These are phyloP conservation scores for Debaryomyces hansenii DNA, from an alignment of 805 yeast species.

Conservation along the genomic window DNA sequence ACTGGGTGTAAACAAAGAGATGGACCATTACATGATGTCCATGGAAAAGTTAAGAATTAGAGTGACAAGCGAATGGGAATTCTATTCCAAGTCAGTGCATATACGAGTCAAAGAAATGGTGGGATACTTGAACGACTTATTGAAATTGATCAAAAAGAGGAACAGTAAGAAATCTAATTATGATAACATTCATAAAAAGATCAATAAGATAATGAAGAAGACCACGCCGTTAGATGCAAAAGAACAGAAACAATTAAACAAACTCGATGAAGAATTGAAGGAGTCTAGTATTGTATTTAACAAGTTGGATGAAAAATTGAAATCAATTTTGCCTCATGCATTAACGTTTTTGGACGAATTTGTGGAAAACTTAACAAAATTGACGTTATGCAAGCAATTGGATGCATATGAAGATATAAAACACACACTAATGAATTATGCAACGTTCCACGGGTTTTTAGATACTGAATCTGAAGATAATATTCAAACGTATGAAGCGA, in stretches of 20 bases:
- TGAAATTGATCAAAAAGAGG: slow-evolving; percentile 45
- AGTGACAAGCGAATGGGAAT: slow-evolving; percentile 21
- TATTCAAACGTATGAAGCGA: slow-evolving; percentile 25
- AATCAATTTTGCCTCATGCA: slow-evolving; percentile 46
- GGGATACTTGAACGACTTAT: slow-evolving; percentile 31
- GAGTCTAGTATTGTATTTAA: slow-evolving; percentile 28
- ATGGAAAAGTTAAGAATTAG: slow-evolving; percentile 18
- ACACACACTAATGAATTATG: slow-evolving; percentile 18
- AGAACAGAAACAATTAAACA: slow-evolving; percentile 34
- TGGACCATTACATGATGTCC: slow-evolving; percentile 22
- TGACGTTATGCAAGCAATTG: slow-evolving; percentile 37
- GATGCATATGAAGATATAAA: slow-evolving; percentile 31
- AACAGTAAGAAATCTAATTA: slow-evolving; percentile 43
- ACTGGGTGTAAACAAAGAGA: slow-evolving; percentile 24
- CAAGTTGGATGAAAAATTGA: slow-evolving; percentile 41
- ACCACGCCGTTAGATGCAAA: slow-evolving; percentile 33
- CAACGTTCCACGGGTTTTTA: slow-evolving; percentile 25
- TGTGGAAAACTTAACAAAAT: slow-evolving; percentile 39
- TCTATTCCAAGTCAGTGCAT: slow-evolving; percentile 27
- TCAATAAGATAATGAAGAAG: slow-evolving; percentile 38
- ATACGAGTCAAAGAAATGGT: slow-evolving; percentile 41
- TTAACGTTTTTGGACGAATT: slow-evolving; percentile 49
- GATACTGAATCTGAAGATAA: slow-evolving; percentile 7
- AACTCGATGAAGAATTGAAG: slow-evolving; percentile 28
- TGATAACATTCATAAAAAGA: slow-evolving; percentile 35